Conservation (phyloP, 495 filamentous ascomycete species). For the Hypoxylon fragiforme region DNA sequence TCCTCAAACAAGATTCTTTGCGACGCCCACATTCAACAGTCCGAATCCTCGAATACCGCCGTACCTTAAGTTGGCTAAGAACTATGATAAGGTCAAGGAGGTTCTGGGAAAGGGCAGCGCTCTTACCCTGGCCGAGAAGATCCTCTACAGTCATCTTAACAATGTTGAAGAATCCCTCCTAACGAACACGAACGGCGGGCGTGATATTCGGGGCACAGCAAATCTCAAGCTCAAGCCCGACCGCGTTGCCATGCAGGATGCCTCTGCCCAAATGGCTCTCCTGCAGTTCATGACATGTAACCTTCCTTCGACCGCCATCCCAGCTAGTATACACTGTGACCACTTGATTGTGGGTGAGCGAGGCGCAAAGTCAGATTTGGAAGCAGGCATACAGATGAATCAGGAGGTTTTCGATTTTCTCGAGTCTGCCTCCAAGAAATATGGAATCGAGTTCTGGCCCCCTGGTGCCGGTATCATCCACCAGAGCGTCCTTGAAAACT, state of each 20-base stretch:
- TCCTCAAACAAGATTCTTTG: slow-evolving; percentile 34
- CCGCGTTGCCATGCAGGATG: slow-evolving; percentile 98
- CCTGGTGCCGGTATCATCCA: slow-evolving; percentile 99
- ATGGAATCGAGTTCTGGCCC: slow-evolving; percentile 98
- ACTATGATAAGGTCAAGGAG: slow-evolving; percentile 64
- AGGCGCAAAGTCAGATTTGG: slow-evolving; percentile 86
- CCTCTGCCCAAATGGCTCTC: slow-evolving; percentile 96
- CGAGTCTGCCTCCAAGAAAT: slow-evolving; percentile 91
- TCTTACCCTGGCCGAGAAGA: slow-evolving; percentile 94
- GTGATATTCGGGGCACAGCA: slow-evolving; percentile 78
- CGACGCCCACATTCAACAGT: slow-evolving; percentile 35
- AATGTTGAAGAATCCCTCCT: slow-evolving; percentile 83
- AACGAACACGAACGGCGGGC: slow-evolving; percentile 77
- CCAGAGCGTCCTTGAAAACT: slow-evolving; percentile 97
- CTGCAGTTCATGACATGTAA: slow-evolving; percentile 98
- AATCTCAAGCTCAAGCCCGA: slow-evolving; percentile 98
- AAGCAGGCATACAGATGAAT: slow-evolving; percentile 85
- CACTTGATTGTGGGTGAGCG: slow-evolving; percentile 96
- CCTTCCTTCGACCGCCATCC: slow-evolving; percentile 87
- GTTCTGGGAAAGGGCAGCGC: slow-evolving; percentile 67
- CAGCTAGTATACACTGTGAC: slow-evolving; percentile 97
- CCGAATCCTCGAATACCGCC: slow-evolving; percentile 45
- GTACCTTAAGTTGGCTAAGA: slow-evolving; percentile 50
- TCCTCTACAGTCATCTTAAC: slow-evolving; percentile 92
- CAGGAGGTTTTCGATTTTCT: slow-evolving; percentile 98